Evolutionary conservation across 306 rosid genomes (phyloP).

Genomic region (Castanea sativa): DNA sequence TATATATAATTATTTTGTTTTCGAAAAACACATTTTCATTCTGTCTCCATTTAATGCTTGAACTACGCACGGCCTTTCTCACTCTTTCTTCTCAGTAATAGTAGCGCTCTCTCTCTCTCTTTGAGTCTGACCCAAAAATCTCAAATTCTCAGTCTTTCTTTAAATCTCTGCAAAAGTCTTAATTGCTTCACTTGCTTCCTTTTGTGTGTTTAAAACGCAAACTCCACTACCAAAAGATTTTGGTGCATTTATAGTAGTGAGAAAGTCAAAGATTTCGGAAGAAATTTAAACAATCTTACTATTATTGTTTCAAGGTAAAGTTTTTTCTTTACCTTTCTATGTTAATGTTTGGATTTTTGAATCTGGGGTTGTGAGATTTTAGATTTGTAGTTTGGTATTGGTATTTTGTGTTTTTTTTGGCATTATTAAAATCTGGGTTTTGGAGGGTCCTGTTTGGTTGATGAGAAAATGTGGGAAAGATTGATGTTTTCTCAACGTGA

Average conservation of each 20-base stretch:
- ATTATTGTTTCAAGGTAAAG: conserved; percentile 24
- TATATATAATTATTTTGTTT: conserved; percentile 1
- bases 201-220: not conserved
- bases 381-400: not conserved
- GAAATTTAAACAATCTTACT: not conserved
- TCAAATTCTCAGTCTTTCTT: not conserved
- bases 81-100: not conserved
- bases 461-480: too few relatives aligned
- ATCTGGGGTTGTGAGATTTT: not conserved
- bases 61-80: not conserved
- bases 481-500: too few relatives aligned
- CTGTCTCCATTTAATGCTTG: conserved; percentile 35
- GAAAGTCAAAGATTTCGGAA: not conserved
- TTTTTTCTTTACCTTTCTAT: not conserved
- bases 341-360: not conserved
- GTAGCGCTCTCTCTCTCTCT: not conserved
- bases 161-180: not conserved
- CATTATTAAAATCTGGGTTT: too few relatives aligned
- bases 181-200: not conserved
- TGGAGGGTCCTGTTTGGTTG: too few relatives aligned
- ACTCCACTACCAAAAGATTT: not conserved
- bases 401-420: too few relatives aligned
- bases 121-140: not conserved
- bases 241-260: not conserved
- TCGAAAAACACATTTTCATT: not conserved